phyloP scores from a whole-genome alignment of 768 basidiomycete genomes.

The Lactifluus echinatus region DNA sequence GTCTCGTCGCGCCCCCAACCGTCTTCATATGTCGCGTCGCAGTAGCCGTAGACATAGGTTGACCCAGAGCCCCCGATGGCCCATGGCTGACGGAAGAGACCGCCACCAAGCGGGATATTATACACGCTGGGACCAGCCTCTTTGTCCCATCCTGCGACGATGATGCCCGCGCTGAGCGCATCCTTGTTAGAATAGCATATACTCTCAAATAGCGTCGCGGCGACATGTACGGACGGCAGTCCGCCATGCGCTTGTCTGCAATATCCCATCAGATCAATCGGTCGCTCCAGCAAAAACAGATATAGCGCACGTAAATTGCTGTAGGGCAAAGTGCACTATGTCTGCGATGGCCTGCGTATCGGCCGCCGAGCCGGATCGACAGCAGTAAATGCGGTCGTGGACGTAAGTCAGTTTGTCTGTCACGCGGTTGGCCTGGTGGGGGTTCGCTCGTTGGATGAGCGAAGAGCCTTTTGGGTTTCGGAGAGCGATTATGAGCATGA shows the following conservation, averaged over 20 bases:
- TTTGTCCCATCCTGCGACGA: constrained; percentile 97
- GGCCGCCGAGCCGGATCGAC: constrained; percentile 95
- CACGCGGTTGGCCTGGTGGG: constrained; percentile 81
- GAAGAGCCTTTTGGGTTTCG: neutral
- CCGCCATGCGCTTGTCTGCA: constrained; percentile 43
- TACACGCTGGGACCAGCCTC: constrained; percentile 87
- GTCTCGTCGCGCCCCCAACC: constrained; percentile 89
- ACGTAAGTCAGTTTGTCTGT: constrained; percentile 97
- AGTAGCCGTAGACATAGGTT: constrained; percentile 98
- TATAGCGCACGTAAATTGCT: constrained; percentile 54
- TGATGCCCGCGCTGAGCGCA: constrained; percentile 81
- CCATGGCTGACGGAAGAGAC: constrained; percentile 96
- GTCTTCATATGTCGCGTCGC: constrained; percentile 94
- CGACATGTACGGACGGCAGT: constrained; percentile 70
- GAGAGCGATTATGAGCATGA: neutral
- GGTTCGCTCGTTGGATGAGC: too few relatives aligned
- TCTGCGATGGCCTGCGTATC: constrained; percentile 98
- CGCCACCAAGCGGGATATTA: constrained; percentile 95
- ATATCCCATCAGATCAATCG: neutral
- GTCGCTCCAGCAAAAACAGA: constrained; percentile 2
- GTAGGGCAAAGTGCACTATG: constrained; percentile 73
- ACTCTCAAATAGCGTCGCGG: constrained; percentile 77
- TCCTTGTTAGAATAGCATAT: constrained; percentile 96
- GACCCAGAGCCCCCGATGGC: constrained; percentile 97
- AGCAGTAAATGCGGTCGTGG: constrained; percentile 98